Conservation (phyloP, 495 filamentous ascomycete species). For the Annulohypoxylon nitens region DNA sequence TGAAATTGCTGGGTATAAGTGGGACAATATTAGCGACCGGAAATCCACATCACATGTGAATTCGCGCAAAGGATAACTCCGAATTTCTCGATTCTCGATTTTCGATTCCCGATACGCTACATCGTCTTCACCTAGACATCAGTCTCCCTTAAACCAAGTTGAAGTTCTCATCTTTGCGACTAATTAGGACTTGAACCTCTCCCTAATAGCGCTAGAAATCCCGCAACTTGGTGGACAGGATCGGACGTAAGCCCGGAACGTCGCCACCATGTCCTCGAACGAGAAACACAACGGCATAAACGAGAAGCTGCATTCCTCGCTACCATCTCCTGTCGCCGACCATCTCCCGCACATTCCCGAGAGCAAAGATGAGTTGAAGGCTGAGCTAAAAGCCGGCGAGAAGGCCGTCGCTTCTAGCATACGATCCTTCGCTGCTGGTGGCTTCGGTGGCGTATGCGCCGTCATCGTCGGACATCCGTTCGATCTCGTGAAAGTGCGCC, state of each 20-base stretch:
- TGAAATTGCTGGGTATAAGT: background rate
- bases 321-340: slow-evolving; percentile 57
- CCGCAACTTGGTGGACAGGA: background rate
- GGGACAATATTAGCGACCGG: background rate
- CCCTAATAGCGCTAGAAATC: background rate
- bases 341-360: slow-evolving; percentile 67
- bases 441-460: slow-evolving; percentile 92
- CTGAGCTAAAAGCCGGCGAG: slow-evolving; percentile 62
- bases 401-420: slow-evolving; percentile 65
- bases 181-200: background rate
- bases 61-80: slow-evolving; percentile 16
- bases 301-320: slow-evolving; percentile 53
- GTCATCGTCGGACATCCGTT: slow-evolving; percentile 96
- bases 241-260: background rate
- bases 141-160: background rate
- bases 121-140: background rate
- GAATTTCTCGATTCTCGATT: slow-evolving; percentile 3
- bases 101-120: background rate
- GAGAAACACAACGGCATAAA: slow-evolving; percentile 49
- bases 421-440: slow-evolving; percentile 88
- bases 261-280: slow-evolving; percentile 48
- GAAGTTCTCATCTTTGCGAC: background rate
- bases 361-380: slow-evolving; percentile 64
- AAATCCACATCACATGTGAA: slow-evolving; percentile 7
- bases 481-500: slow-evolving; percentile 94